Evolutionary conservation across 2,329 filamentous ascomycete genomes (phyloP), one percentile per base, ranked within the genome.

Genomic region (Myriangium duriaei): DNA sequence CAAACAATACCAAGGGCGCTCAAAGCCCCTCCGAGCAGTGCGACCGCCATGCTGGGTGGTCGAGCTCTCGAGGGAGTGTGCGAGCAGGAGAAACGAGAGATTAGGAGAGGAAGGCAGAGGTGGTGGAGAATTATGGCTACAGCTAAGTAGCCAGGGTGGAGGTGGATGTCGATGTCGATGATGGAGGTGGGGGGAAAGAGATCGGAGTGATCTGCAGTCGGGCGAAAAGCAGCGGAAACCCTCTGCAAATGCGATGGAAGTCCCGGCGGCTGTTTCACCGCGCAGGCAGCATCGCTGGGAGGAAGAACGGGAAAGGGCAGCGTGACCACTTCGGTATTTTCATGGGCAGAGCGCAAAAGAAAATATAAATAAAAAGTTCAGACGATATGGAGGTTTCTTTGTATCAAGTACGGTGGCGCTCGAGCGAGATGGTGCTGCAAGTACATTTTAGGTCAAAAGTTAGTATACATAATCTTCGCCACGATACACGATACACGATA

Each of bases 231-330:
- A 31, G n/a, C n/a, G n/a, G n/a, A n/a, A n/a, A n/a, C n/a, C n/a
- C n/a, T n/a, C n/a, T n/a, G n/a, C n/a, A n/a, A n/a, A n/a, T 29
- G 24, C 21, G 18, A 17, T 21, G 29, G 36, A 39, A 13, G 30
- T 39, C 19, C 36, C 36, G 36, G 13, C 36, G 36, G 36, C 28
- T 39, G 36, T 39, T 39, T 39, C 36, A 39, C 36, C 36, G 36
- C 15, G 36, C 36, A 33, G 36, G 36, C 36, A 39, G 26, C 36
- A 39, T 39, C 32, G 36, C 30, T 39, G 15, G 17, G 12, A 29
- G 18, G 11, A 16, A 30, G 16, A 29, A 37, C 26, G 26, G 21
- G 26, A 31, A 26, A 21, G 34, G 18, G 18, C 24, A 14, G 34
- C 14, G 12, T 26, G 21, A n/a, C n/a, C n/a, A n/a, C n/a, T n/a